These are phyloP conservation scores for Pseudonitzschia multistriata DNA, from an alignment of 108 stramenopile species.

Conservation along the genomic window DNA sequence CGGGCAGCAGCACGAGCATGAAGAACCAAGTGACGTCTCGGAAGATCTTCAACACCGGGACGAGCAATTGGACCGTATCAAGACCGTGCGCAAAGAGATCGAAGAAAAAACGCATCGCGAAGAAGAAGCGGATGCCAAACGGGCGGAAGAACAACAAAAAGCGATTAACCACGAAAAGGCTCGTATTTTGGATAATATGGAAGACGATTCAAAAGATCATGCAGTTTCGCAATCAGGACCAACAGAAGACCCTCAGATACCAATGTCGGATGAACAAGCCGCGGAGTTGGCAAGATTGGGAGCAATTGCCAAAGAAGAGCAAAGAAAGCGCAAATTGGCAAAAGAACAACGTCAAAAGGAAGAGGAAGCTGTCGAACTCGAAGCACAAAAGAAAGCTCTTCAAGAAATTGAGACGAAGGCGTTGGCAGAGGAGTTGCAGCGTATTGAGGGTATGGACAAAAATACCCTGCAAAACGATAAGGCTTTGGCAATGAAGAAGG, in stretches of 20 bases:
- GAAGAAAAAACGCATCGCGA: constrained; percentile 2
- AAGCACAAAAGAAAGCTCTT: constrained; percentile 14
- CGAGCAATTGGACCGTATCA: neutral
- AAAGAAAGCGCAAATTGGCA: neutral
- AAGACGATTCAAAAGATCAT: constrained; percentile 1
- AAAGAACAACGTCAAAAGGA: neutral
- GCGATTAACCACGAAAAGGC: constrained; percentile 10
- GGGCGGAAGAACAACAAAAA: neutral
- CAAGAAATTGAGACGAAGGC: constrained; percentile 15
- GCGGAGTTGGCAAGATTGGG: neutral
- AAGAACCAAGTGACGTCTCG: neutral
- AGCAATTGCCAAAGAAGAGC: constrained; percentile 20
- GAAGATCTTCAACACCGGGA: neutral
- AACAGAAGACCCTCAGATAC: neutral
- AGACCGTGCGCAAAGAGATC: constrained; percentile 10
- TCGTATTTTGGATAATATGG: constrained; percentile 10
- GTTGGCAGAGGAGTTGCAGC: constrained; percentile 21
- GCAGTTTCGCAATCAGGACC: constrained; percentile 9
- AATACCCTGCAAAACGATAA: constrained; percentile 2
- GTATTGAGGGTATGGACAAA: constrained; percentile 23
- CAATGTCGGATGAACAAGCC: neutral
- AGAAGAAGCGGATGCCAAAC: constrained; percentile 4
- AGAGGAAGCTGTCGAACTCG: neutral
- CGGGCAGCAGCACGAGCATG: neutral
- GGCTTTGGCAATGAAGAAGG: constrained; percentile 23